A percentile compares a stretch with the other conserved stretches of the same genome.
Evolutionary conservation across 116 monocot genomes (phyloP).

Genomic region (Zostera marina): DNA sequence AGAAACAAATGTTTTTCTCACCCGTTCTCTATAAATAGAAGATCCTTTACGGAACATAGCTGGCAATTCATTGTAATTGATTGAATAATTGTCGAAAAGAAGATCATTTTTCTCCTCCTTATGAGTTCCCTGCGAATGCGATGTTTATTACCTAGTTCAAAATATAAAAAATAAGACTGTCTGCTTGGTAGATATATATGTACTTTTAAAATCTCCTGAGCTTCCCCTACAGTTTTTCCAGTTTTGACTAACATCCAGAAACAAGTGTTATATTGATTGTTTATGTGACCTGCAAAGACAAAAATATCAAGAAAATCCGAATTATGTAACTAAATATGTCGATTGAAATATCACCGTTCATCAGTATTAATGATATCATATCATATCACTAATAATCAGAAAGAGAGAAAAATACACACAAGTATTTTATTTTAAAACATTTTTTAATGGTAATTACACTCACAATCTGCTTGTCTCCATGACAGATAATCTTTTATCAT

Average conservation of each 20-base stretch:
- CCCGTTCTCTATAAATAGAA: slow-evolving; percentile 47
- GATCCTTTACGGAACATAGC: slow-evolving; percentile 76
- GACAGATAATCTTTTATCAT: slow-evolving; percentile 69
- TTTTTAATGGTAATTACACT: slow-evolving; percentile 15
- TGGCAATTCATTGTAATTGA: slow-evolving; percentile 57
- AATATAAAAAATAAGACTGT: neutral
- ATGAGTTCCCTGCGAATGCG: slow-evolving; percentile 33
- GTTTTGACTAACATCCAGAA: slow-evolving; percentile 94
- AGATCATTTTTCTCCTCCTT: slow-evolving; percentile 66
- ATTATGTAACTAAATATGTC: neutral
- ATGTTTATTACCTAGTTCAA: neutral
- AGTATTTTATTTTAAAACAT: neutral
- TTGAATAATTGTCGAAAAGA: slow-evolving; percentile 52
- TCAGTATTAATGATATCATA: neutral
- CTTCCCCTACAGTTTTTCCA: slow-evolving; percentile 54
- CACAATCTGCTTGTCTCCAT: slow-evolving; percentile 93
- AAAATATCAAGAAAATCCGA: neutral
- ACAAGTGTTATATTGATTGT: slow-evolving; percentile 94
- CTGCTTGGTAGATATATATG: neutral
- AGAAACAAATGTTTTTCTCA: slow-evolving; percentile 8
- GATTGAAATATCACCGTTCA: neutral
- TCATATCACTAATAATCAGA: neutral
- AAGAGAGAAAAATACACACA: neutral
- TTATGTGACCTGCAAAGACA: slow-evolving; percentile 68
- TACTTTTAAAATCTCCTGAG: slow-evolving; percentile 72